Evolutionary conservation across 768 basidiomycete species (phyloP).

Genomic region (Trametopsis cervina): DNA sequence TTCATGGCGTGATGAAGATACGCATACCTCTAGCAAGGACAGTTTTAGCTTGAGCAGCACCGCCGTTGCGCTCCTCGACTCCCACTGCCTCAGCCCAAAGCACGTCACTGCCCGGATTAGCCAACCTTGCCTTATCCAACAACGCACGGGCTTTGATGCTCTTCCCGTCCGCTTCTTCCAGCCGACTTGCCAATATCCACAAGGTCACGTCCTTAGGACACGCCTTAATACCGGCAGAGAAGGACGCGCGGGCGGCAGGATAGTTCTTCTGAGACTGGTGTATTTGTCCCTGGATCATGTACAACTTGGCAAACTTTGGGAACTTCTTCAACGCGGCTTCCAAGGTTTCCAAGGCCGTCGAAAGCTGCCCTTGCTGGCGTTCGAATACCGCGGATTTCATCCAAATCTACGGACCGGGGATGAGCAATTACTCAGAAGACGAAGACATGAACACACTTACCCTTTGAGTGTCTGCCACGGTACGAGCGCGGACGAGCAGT

Average conservation of each 20-base stretch:
- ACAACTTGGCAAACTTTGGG: constrained; percentile 85
- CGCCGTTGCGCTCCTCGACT: constrained; percentile 87
- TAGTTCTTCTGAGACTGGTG: constrained; percentile 55
- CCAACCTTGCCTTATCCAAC: constrained; percentile 82
- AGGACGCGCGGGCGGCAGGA: constrained; percentile 69
- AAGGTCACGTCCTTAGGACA: constrained; percentile 81
- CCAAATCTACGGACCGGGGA: constrained; percentile 73
- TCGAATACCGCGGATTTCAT: constrained; percentile 98
- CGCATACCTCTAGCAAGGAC: constrained; percentile 68
- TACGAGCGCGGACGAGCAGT: constrained; percentile 81
- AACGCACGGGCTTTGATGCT: constrained; percentile 90
- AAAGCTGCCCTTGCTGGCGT: constrained; percentile 74
- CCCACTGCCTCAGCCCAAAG: constrained; percentile 90
- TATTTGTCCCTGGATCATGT: constrained; percentile 97
- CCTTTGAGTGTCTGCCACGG: constrained; percentile 86
- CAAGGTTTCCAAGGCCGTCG: constrained; percentile 69
- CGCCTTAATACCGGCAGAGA: constrained; percentile 75
- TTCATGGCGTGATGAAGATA: neutral
- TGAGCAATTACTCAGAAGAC: neutral
- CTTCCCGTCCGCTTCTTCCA: constrained; percentile 88
- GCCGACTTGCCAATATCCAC: constrained; percentile 82
- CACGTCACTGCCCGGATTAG: constrained; percentile 78
- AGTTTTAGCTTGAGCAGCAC: constrained; percentile 75
- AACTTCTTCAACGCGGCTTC: constrained; percentile 73
- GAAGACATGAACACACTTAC: constrained; percentile 35